Evolutionary conservation across 2,329 filamentous ascomycete genomes (phyloP), one percentile per base, ranked within the genome.

Genomic region (Trichophyton equinum): DNA sequence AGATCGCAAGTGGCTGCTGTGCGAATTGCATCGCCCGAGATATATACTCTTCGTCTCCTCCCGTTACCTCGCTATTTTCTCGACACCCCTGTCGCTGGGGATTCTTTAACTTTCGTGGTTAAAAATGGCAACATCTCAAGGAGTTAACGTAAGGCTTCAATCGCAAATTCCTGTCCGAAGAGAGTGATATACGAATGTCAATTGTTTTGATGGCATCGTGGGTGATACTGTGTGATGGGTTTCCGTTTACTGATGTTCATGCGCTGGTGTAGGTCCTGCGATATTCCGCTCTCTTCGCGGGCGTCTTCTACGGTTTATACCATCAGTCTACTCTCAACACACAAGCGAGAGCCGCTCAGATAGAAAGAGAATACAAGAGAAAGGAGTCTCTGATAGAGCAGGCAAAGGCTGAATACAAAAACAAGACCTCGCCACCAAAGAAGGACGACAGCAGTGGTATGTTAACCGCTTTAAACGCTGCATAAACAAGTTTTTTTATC

Each of bases 271-370:
- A 99, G 94, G 92, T 99, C 77, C 84, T 97, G 77, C 91, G 94
- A 79, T 99, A 92, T 83, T 92, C 91, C 73, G 91, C 91, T 74
- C 88, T 99, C 68, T 88, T 86, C 72, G 81, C 90, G 72, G 94
- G 94, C 75, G 80, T 97, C 74, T 86, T 96, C 79, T 99, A 99
- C 81, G 94, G 94, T 76, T 85, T 96, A 81, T 89, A 86, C 77
- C 92, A 96, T 81, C 94, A 99, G 81, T 82, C 87, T 72, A 83
- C 84, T 65, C 87, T 99, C 76, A 86, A 79, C 68, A 77, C 88
- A 61, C 77, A 82, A 70, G 85, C 91, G 72, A 88, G 85, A 78
- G 77, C 82, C 64, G 81, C 85, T 68, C 83, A 86, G 69, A 82
- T 84, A 70, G 79, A 95, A 77, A 84, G 85, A 73, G 89, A 96